Evolutionary conservation across 2,329 filamentous ascomycete genomes (phyloP).

Genomic region (Stemphylium beticola): DNA sequence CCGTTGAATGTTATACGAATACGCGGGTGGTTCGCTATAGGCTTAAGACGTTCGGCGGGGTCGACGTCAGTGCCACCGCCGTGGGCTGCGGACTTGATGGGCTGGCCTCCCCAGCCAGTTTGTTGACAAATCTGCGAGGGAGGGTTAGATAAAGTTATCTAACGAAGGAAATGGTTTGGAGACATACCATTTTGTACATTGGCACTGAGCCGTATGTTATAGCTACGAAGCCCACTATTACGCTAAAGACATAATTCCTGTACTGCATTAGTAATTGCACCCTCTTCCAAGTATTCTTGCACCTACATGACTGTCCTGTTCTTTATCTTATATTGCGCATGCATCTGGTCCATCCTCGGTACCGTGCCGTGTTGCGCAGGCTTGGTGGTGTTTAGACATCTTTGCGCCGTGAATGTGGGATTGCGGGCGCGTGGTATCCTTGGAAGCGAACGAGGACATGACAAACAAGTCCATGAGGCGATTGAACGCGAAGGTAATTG

Average conservation of each 20-base stretch:
- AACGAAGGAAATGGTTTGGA: not conserved
- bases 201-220: conserved; percentile 84
- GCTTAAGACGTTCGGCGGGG: conserved; percentile 76
- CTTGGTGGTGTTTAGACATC: conserved; percentile 43
- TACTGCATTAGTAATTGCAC: conserved; percentile 6
- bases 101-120: conserved; percentile 91
- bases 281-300: not conserved
- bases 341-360: conserved; percentile 69
- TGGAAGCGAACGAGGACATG: conserved; percentile 41
- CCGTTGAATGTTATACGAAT: conserved; percentile 96
- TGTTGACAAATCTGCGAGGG: conserved; percentile 74
- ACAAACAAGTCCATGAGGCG: conserved; percentile 47
- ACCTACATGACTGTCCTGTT: conserved; percentile 71
- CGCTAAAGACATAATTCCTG: conserved; percentile 74
- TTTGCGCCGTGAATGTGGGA: conserved; percentile 26
- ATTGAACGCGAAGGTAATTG: conserved; percentile 22
- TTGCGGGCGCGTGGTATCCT: conserved; percentile 25
- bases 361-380: conserved; percentile 43
- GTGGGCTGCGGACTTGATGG: conserved; percentile 79
- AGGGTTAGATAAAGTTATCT: conserved; percentile 8
- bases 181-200: conserved; percentile 79
- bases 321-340: conserved; percentile 68
- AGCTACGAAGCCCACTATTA: conserved; percentile 80
- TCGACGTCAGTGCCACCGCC: conserved; percentile 63
- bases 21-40: conserved; percentile 79